Evolutionary conservation across 306 rosid species (phyloP), one percentile per base, ranked within the genome.

Genomic region (Sechiopsis laciniata): DNA sequence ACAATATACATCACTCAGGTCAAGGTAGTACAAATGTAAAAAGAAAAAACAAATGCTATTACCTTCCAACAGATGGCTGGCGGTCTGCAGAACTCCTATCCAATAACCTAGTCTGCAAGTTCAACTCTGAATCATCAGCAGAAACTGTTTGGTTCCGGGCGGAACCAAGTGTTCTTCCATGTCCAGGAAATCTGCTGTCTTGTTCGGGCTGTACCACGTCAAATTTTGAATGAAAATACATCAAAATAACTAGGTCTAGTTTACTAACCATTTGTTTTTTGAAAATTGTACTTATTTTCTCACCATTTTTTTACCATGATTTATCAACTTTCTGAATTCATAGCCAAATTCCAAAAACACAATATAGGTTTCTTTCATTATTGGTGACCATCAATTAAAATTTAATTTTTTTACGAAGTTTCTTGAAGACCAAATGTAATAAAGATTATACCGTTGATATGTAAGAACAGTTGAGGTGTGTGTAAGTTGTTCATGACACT

Each of bases 41-140:
- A 66, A 40, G 42, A 22, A 21, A 10, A 57, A 21, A 21, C 0
- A 78, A 70, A 68, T 78, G 17, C 80, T 11, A 26, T 62, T 83
- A 94, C 99, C 97, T 89, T 83, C 87, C 95, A 78, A 80, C 87
- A 55, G 87, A 59, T 61, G 81, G 76, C 60, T 70, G 93, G 52
- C 20, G 87, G 66, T 77, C 77, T 55, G 81, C 83, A 80, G 81
- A 78, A 63, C 78, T 78, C 78, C 80, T 73, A 62, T 88, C 97
- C 85, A 94, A 75, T 55, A 94, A 94, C 77, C 99, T 84, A 78
- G 84, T 89, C 81, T 91, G 99, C 71, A 94, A 87, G 78, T 88
- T 87, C 83, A 91, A 87, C 73, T 91, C 97, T 11, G 87, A 78
- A 82, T 80, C 57, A 71, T 52, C 78, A 78, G 71, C 85, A 71